phyloP scores from a whole-genome alignment of 2,329 filamentous ascomycete species.

The Ilyonectria robusta region DNA sequence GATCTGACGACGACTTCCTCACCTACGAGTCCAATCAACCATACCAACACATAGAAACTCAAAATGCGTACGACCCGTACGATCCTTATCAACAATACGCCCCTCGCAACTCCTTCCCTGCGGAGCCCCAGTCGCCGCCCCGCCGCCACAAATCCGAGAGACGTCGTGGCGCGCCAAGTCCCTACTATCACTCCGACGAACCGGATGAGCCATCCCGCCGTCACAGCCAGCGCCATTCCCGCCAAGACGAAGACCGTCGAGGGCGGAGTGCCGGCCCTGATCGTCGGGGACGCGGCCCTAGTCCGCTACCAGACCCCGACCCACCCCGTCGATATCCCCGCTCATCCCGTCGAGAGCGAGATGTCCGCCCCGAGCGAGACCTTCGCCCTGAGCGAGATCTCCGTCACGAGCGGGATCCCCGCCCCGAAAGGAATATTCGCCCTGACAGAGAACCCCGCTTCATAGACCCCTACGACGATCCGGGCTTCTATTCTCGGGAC shows the following conservation, averaged over 20 bases:
- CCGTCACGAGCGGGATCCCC: conserved; percentile 26
- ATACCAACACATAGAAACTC: conserved; percentile 3
- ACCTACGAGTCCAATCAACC: conserved; percentile 32
- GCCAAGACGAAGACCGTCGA: conserved; percentile 37
- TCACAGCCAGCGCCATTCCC: conserved; percentile 22
- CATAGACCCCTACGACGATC: conserved; percentile 20
- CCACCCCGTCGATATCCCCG: conserved; percentile 38
- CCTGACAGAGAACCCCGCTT: conserved; percentile 31
- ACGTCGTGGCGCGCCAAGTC: conserved; percentile 39
- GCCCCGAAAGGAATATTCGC: conserved; percentile 23
- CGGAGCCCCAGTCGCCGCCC: conserved; percentile 8
- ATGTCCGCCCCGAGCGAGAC: conserved; percentile 21
- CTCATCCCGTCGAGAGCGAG: conserved; percentile 35
- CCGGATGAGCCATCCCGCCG: conserved; percentile 25
- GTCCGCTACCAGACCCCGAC: conserved; percentile 38
- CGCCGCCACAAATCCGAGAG: conserved; percentile 44
- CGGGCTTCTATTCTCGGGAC: conserved; percentile 7
- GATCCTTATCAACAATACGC: conserved; percentile 36
- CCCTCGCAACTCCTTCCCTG: conserved; percentile 31
- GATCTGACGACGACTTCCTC: conserved; percentile 45
- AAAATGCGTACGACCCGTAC: conserved; percentile 34
- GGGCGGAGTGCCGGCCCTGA: conserved; percentile 42
- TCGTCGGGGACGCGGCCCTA: conserved; percentile 32
- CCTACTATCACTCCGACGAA: conserved; percentile 37
- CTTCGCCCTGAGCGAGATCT: conserved; percentile 26